phyloP scores from a whole-genome alignment of 1,284 basidiomycete genomes.

The Cryptococcus jaspeensis region DNA sequence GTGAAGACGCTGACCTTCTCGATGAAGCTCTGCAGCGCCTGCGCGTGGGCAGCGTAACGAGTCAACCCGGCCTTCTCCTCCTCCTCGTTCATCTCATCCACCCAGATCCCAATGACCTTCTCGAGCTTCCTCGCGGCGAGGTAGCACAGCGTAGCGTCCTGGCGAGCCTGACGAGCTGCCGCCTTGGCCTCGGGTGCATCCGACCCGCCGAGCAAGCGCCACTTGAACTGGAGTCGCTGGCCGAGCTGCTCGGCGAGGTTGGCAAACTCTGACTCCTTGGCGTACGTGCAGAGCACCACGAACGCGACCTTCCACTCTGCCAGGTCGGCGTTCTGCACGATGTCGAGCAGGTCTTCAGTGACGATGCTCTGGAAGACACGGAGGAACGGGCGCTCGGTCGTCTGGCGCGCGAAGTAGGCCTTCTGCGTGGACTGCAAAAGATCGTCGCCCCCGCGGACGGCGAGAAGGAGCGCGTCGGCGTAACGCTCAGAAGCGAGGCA shows the following conservation, averaged over 20 bases:
- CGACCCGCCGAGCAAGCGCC: slow-evolving; percentile 59
- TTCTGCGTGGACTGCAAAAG: slow-evolving; percentile 88
- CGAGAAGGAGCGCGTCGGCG: slow-evolving; percentile 91
- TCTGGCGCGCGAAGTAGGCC: slow-evolving; percentile 85
- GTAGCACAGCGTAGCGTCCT: slow-evolving; percentile 89
- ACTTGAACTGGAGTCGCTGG: slow-evolving; percentile 82
- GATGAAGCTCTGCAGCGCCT: slow-evolving; percentile 88
- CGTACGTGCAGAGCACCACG: slow-evolving; percentile 94
- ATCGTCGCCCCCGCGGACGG: slow-evolving; percentile 85
- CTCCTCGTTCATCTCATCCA: slow-evolving; percentile 85
- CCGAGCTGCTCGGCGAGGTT: slow-evolving; percentile 88
- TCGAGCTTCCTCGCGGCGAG: slow-evolving; percentile 88
- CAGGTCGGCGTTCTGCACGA: slow-evolving; percentile 93
- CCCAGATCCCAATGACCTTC: slow-evolving; percentile 87
- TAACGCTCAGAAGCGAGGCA: slow-evolving; percentile 87
- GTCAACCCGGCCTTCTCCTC: slow-evolving; percentile 59
- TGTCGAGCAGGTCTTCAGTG: slow-evolving; percentile 84
- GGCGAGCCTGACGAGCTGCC: slow-evolving; percentile 65
- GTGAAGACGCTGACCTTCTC: slow-evolving; percentile 97
- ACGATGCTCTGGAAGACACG: slow-evolving; percentile 95
- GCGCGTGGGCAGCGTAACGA: slow-evolving; percentile 79
- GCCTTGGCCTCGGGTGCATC: slow-evolving; percentile 53
- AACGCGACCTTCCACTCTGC: slow-evolving; percentile 97
- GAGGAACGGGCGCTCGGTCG: slow-evolving; percentile 77
- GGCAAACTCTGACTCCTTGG: slow-evolving; percentile 78